phyloP scores from a whole-genome alignment of 345 rosid genomes.

The sweet orange (Citrus sinensis) region DVS_A1.0 CM039161.1:22671001-22671500 shows the following conservation, averaged over 20 bases:
- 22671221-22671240: not conserved
- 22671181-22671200: not conserved
- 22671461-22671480: conserved; percentile 23
- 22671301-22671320: not conserved
- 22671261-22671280: not conserved
- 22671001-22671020: not conserved
- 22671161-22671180: not conserved
- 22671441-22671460: conserved; percentile 4
- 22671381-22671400: conserved; percentile 19
- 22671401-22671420: conserved; percentile 9
- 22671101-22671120: conserved; percentile 16
- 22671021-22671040: conserved; percentile 31
- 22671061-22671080: conserved; percentile 23
- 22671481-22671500: not conserved
- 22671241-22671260: not conserved
- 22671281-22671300: not conserved
- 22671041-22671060: conserved; percentile 22
- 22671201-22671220: not conserved
- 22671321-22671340: not conserved
- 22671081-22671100: conserved; percentile 28
- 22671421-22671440: conserved; percentile 19
- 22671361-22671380: conserved; percentile 20
- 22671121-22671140: conserved; percentile 29
- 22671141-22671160: not conserved
- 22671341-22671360: conserved; percentile 22